Base-by-base conservation (phyloP, 2,329 filamentous ascomycete species). In the Aspergillus fijiensis region DNA sequence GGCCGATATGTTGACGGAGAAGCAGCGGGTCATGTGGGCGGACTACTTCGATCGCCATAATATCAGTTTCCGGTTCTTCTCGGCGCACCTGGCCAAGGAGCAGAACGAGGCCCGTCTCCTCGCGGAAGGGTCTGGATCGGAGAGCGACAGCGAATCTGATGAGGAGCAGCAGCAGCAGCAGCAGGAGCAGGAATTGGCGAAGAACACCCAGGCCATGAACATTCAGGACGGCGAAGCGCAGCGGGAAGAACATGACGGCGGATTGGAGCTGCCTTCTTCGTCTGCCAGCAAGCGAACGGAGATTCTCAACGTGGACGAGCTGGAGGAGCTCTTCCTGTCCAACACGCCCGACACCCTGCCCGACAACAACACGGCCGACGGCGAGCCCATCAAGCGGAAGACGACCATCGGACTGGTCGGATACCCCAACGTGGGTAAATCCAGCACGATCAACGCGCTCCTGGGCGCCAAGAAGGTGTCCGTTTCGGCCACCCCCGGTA, bases 381-480 rank as follows among this genome's bases (percentile, higher is more conserved):
- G 74, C 49, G 27, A 29, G 27, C 74, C 79, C 14, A 42, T 65
- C 45, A 81, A 79, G 60, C 78, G 82, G 57, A 97, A 96, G 76
- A 89, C 93, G 4, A 88, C 92, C 65, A 95, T 99, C 67, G 95
- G 95, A 69, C 83, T 99, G 21, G 95, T 99, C 42, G 95, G 95
- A 60, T 99, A 99, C 78, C 95, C 95, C 71, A 99, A 99, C 80
- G 95, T 99, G 64, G 95, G 95, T 79, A 99, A 99, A 80, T 99
- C 96, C 1, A 97, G 93, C 52, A 99, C 95, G 16, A 99, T 99
- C 83, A 99, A 99, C 80, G 94, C 95, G 48, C 85, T 99, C n/a
- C 93, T 98, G 60, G 96, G 96, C 54, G 89, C 95, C 58, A 99
- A 98, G 81, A 99, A 98, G 80, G 95, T 99, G 5, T 98, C 94